These are phyloP conservation scores for Colletotrichum zoysiae DNA, from an alignment of 2,329 filamentous ascomycete species.

Conservation along the genomic window DNA sequence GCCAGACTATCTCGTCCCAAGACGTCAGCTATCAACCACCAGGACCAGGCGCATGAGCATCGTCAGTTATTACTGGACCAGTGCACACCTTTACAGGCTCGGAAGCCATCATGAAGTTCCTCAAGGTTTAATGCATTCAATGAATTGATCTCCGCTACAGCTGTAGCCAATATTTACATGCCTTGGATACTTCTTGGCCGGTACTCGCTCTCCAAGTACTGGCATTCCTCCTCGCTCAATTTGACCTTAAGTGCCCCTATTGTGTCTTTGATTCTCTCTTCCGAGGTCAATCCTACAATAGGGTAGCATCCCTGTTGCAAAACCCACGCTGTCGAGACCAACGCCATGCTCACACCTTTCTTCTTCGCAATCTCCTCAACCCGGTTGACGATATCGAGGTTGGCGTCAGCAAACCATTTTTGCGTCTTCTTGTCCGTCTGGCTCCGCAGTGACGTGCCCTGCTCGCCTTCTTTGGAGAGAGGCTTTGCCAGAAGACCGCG, in stretches of 20 bases:
- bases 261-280: conserved; percentile 72
- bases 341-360: conserved; percentile 71
- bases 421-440: conserved; percentile 42
- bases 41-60: neutral
- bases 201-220: conserved; percentile 68
- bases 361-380: conserved; percentile 69
- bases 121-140: neutral
- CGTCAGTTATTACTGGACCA: neutral
- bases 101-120: neutral
- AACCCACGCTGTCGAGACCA: conserved; percentile 74
- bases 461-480: conserved; percentile 34
- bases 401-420: conserved; percentile 56
- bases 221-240: conserved; percentile 35
- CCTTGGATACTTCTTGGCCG: conserved; percentile 57
- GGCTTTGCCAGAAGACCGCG: conserved; percentile 49
- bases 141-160: neutral
- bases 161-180: conserved; percentile 26
- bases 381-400: conserved; percentile 52
- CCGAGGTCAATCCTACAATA: conserved; percentile 71
- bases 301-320: conserved; percentile 65
- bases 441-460: conserved; percentile 39
- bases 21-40: conserved; percentile 26
- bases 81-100: neutral
- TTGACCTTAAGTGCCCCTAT: conserved; percentile 48
- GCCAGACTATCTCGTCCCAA: neutral